Evolutionary conservation across 257 asterid genomes (phyloP).

Genomic region (Leonotis leonurus): DNA sequence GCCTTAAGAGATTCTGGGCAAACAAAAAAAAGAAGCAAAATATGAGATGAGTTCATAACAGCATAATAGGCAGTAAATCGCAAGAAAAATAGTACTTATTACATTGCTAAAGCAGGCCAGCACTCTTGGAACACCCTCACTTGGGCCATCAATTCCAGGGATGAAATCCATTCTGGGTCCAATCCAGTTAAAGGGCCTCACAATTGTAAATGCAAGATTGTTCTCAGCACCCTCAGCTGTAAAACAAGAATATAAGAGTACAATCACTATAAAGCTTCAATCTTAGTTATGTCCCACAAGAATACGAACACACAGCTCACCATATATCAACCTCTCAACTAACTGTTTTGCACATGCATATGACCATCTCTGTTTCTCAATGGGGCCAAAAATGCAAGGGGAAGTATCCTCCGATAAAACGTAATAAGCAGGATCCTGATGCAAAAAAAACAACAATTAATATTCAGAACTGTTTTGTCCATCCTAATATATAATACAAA

Average conservation of each 20-base stretch:
- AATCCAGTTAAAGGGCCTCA: slow-evolving; percentile 97
- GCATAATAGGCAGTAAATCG: background rate
- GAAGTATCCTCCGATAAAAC: slow-evolving; percentile 71
- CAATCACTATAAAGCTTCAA: background rate
- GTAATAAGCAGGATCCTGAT: slow-evolving; percentile 74
- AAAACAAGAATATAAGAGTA: slow-evolving; percentile 18
- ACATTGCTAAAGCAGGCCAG: slow-evolving; percentile 95
- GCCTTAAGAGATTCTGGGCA: slow-evolving; percentile 69
- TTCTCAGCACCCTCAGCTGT: slow-evolving; percentile 99
- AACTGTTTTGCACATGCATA: slow-evolving; percentile 95
- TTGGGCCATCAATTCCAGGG: slow-evolving; percentile 95
- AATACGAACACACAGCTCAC: slow-evolving; percentile 35
- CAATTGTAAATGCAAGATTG: slow-evolving; percentile 86
- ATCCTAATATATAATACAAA: no score
- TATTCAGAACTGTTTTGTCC: slow-evolving; percentile 8
- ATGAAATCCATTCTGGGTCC: slow-evolving; percentile 99
- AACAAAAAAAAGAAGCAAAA: slow-evolving; percentile 1
- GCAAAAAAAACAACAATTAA: slow-evolving; percentile 20
- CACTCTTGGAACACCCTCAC: slow-evolving; percentile 96
- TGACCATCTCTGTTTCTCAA: slow-evolving; percentile 99
- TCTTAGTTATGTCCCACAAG: slow-evolving; percentile 7
- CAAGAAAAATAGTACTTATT: slow-evolving; percentile 22
- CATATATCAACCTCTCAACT: slow-evolving; percentile 88
- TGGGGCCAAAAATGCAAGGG: slow-evolving; percentile 93
- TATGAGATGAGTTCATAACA: slow-evolving; percentile 18